A percentile compares a stretch with the other conserved stretches of the same genome.
These are phyloP conservation scores for Cryptosporidium tyzzeri DNA, from an alignment of 169 alveolate species.

Conservation along the genomic window DNA sequence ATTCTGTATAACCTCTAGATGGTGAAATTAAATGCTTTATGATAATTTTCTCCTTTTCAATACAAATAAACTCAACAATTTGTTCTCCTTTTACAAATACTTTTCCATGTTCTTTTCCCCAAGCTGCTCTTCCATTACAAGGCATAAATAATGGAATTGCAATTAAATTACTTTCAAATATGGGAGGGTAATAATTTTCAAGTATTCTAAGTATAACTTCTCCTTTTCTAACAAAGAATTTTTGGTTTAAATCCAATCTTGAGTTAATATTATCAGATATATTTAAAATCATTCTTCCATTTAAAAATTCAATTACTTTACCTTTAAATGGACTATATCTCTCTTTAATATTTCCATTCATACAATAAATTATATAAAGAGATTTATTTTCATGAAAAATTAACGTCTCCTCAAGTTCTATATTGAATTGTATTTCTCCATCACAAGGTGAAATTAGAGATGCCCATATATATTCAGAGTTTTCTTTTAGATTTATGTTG, in stretches of 20 bases:
- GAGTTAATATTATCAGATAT: not conserved
- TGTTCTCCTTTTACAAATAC: constrained; percentile 50
- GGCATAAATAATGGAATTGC: constrained; percentile 68
- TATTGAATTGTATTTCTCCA: constrained; percentile 26
- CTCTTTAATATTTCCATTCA: constrained; percentile 28
- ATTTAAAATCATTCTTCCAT: constrained; percentile 11
- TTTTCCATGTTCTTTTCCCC: constrained; percentile 53
- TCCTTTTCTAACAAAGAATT: constrained; percentile 21
- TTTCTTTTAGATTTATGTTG: too few species aligned
- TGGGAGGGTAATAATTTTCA: constrained; percentile 45
- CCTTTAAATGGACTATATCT: constrained; percentile 51
- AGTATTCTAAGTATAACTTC: constrained; percentile 27
- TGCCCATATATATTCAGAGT: constrained; percentile 39
- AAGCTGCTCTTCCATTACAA: constrained; percentile 39
- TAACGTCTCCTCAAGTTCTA: not conserved
- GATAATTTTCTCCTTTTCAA: not conserved
- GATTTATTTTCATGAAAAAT: constrained; percentile 11
- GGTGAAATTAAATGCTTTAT: constrained; percentile 42
- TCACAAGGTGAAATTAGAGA: constrained; percentile 56
- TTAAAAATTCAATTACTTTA: constrained; percentile 40
- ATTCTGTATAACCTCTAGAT: constrained; percentile 53
- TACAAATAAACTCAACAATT: constrained; percentile 34
- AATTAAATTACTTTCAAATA: constrained; percentile 24
- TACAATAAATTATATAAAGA: constrained; percentile 23
- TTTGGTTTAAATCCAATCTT: not conserved